A percentile compares a stretch with the other conserved stretches of the same genome.
phyloP scores from a whole-genome alignment of 257 asterid species.

The Solanum ahanhuiri region DNA sequence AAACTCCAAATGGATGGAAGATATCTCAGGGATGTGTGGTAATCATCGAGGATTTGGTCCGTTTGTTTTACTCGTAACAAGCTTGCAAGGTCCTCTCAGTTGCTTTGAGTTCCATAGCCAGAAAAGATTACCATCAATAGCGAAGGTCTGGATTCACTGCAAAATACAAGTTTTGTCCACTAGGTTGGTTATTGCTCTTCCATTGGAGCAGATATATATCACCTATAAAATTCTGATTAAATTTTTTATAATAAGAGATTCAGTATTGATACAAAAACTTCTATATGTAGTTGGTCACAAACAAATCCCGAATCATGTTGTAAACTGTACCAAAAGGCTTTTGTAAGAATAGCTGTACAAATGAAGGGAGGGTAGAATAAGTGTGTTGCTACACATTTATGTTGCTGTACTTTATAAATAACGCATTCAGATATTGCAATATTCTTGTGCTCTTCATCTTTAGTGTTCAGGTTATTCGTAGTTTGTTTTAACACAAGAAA shows the following conservation, averaged over 20 bases:
- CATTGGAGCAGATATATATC: not conserved
- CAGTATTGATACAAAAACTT: not conserved
- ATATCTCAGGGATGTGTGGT: constrained; percentile 75
- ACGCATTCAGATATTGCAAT: not conserved
- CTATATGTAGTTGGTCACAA: not conserved
- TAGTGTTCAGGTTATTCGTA: not conserved
- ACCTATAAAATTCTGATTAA: not conserved
- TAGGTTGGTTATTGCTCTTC: not conserved
- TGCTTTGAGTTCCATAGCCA: constrained; percentile 2
- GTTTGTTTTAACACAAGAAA: not conserved
- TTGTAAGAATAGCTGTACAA: constrained; percentile 1
- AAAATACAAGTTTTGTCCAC: constrained; percentile 9
- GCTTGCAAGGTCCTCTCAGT: not conserved
- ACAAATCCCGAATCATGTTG: not conserved
- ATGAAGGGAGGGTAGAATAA: constrained; percentile 5
- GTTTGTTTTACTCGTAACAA: not conserved
- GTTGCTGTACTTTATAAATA: not conserved
- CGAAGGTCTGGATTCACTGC: constrained; percentile 1
- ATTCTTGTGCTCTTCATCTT: not conserved
- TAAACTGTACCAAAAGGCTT: not conserved
- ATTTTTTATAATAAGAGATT: not conserved
- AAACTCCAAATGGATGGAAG: constrained; percentile 70
- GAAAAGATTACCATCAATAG: not conserved
- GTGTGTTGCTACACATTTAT: constrained; percentile 1
- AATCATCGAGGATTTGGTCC: constrained; percentile 3